phyloP scores from a whole-genome alignment of 257 asterid genomes.

The Jacaranda copaia region DNA sequence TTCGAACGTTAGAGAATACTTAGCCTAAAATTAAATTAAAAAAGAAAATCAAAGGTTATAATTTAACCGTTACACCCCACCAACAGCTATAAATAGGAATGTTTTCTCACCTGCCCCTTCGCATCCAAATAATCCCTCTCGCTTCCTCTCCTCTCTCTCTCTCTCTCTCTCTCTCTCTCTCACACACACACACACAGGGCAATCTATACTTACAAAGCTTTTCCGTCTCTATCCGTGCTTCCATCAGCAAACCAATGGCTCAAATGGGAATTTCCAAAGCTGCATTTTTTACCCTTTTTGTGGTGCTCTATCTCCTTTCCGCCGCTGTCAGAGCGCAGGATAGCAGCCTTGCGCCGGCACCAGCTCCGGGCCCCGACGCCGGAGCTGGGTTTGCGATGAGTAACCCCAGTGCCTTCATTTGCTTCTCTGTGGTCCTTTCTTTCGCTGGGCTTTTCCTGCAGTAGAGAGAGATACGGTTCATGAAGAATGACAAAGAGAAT shows the following conservation, averaged over 20 bases:
- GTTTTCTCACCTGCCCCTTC: neutral
- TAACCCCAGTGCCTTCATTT: slow-evolving; percentile 29
- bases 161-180: neutral
- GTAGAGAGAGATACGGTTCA: slow-evolving; percentile 6
- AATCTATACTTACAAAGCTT: neutral
- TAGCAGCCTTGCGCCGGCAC: slow-evolving; percentile 33
- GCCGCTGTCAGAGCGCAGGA: slow-evolving; percentile 35
- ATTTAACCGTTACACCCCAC: slow-evolving; percentile 25
- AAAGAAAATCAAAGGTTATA: neutral
- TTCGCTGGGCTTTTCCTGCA: slow-evolving; percentile 39
- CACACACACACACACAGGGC: neutral
- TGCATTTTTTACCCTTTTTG: slow-evolving; percentile 6
- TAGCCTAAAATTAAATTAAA: neutral
- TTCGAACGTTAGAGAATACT: slow-evolving; percentile 18
- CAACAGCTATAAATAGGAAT: slow-evolving; percentile 23
- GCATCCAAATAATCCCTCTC: neutral
- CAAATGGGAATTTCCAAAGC: slow-evolving; percentile 22
- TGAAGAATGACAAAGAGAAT: neutral
- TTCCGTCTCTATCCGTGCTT: neutral
- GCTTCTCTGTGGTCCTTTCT: slow-evolving; percentile 39
- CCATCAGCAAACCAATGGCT: neutral
- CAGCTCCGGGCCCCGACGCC: slow-evolving; percentile 45
- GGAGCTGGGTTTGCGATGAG: slow-evolving; percentile 41
- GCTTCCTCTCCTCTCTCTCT: neutral
- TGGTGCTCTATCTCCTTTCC: slow-evolving; percentile 32